Evolutionary conservation across 768 basidiomycete genomes (phyloP).

Genomic region (Lentinus brumalis): DNA sequence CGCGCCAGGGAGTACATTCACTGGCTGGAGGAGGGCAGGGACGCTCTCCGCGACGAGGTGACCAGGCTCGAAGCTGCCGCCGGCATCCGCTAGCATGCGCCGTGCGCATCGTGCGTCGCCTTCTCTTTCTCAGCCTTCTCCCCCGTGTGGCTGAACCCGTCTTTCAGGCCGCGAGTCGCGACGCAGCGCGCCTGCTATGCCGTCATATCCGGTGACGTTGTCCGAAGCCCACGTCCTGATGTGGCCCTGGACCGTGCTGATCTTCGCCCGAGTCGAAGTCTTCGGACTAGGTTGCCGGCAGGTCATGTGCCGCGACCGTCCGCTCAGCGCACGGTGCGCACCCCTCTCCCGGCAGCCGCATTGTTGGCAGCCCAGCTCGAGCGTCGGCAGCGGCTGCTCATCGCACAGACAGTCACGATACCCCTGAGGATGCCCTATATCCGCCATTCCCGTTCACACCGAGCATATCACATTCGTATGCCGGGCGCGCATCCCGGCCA

Average conservation of each 20-base stretch:
- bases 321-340: too few relatives aligned
- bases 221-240: too few relatives aligned
- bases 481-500: too few relatives aligned
- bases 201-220: background rate
- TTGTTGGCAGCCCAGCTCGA: too few relatives aligned
- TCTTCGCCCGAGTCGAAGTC: background rate
- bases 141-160: too few relatives aligned
- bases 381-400: too few relatives aligned
- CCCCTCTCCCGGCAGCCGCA: too few relatives aligned
- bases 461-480: too few relatives aligned
- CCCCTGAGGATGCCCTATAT: too few relatives aligned
- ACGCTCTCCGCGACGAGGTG: conserved; percentile 71
- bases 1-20: conserved; percentile 83
- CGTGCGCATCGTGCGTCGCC: background rate
- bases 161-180: too few relatives aligned
- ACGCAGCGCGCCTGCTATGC: background rate
- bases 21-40: conserved; percentile 85
- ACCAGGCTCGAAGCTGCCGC: conserved; percentile 66
- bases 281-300: background rate
- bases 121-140: background rate
- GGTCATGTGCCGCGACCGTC: background rate
- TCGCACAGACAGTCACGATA: too few relatives aligned
- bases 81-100: conserved; percentile 43
- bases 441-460: too few relatives aligned
- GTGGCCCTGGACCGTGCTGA: background rate